These are phyloP conservation scores for Phaeosphaeriaceae sp. DNA, from an alignment of 2,329 filamentous ascomycete species.

Conservation along the genomic window DNA sequence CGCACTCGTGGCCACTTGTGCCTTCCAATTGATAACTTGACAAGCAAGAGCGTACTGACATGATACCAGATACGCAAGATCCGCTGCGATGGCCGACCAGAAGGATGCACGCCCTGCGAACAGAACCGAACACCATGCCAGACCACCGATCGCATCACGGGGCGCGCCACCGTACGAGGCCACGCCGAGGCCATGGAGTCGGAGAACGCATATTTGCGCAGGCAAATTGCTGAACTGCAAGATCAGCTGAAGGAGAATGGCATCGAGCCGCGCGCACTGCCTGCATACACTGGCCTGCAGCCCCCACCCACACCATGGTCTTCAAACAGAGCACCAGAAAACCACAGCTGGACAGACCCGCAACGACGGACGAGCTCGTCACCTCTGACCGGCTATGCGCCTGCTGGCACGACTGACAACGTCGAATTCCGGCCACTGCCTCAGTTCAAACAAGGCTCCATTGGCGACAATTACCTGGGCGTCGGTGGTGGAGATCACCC, in stretches of 20 bases:
- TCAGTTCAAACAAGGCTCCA: conserved; percentile 55
- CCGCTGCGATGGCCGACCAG: conserved; percentile 79
- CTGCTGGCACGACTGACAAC: conserved; percentile 24
- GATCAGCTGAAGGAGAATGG: conserved; percentile 67
- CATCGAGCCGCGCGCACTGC: conserved; percentile 63
- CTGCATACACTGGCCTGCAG: conserved; percentile 39
- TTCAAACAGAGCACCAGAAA: conserved; percentile 16
- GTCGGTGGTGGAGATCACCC: conserved; percentile 68
- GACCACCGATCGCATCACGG: conserved; percentile 86
- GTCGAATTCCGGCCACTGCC: conserved; percentile 46
- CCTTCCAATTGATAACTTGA: neutral
- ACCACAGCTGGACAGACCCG: conserved; percentile 28
- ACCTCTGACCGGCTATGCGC: conserved; percentile 33
- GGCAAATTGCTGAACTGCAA: conserved; percentile 73
- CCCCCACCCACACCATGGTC: conserved; percentile 27
- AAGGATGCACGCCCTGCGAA: conserved; percentile 82
- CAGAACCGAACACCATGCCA: conserved; percentile 79
- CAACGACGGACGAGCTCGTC: conserved; percentile 32
- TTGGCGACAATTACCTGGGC: conserved; percentile 71
- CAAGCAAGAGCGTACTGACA: conserved; percentile 4
- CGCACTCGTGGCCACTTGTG: neutral
- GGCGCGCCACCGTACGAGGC: conserved; percentile 78
- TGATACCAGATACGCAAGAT: conserved; percentile 78
- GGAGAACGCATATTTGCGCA: conserved; percentile 71
- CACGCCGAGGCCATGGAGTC: conserved; percentile 79